Base-by-base conservation (phyloP, 495 filamentous ascomycete genomes). In the Penicillium longicatenatum region DNA sequence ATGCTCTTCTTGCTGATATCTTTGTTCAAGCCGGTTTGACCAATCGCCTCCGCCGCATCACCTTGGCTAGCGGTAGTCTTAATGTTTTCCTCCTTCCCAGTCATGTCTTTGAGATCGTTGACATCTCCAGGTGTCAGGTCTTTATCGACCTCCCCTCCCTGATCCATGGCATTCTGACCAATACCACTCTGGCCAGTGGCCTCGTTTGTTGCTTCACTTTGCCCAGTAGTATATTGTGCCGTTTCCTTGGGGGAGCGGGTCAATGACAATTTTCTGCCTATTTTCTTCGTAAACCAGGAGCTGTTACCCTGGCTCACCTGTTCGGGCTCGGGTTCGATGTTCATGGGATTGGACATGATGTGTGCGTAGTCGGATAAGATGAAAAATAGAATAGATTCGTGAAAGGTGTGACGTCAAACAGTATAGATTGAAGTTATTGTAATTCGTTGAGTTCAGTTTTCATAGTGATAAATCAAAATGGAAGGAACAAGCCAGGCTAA, bases 371-470 rank as follows among this genome's bases (percentile, higher is more conserved):
- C 37, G 5, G 26, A 24, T 55, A 46, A 10, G 21, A 24, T 42
- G 12, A 49, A 21, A 31, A 10, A 42, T 33, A 10, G 20, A 39
- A 49, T 47, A 54, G 16, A 19, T 8, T 20, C 20, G 21, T 51
- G 50, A 41, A n/a, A 42, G n/a, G n/a, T 39, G 16, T 39, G 31
- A 57, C 61, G 57, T 60, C 6, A 55, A 51, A 50, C 57, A 7
- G 30, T 39, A 39, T 42, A 54, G 26, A 48, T 41, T 33, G 47
- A 43, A 52, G 35, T 50, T 60, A 58, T 64, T 50, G 21, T 60
- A 59, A 60, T 43, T 64, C 61, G 54, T 64, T 57, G 61, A 56
- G 45, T 59, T 51, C 57, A 55, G 41, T 63, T 59, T 44, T 58
- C 22, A 49, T 48, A 11, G 37, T 35, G 60, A 19, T 51, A 20